Percentiles rank a stretch among this genome's conserved stretches.
phyloP scores from a whole-genome alignment of 2,329 filamentous ascomycete genomes.

The Aaosphaeria pasadenensis region DNA sequence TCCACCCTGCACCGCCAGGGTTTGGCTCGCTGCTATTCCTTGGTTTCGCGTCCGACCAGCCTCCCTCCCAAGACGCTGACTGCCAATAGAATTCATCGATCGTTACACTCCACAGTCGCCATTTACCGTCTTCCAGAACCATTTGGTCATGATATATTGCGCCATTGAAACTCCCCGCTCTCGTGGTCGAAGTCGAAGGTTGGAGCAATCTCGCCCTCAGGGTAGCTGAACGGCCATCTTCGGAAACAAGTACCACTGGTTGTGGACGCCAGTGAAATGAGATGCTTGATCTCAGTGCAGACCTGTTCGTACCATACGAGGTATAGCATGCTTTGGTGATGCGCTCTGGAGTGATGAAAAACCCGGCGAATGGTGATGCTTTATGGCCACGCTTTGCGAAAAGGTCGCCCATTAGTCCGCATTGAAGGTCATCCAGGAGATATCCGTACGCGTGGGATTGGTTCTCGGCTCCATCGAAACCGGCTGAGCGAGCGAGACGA shows the following conservation, averaged over 20 bases:
- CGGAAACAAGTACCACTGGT: conserved; percentile 20
- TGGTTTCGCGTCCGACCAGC: conserved; percentile 17
- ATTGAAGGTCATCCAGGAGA: conserved; percentile 18
- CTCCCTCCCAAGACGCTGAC: conserved; percentile 18
- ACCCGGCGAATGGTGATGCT: conserved; percentile 21
- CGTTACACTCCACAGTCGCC: conserved; percentile 23
- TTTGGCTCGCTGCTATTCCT: conserved; percentile 13
- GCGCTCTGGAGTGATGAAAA: conserved; percentile 17
- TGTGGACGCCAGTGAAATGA: conserved; percentile 27
- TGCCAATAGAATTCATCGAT: conserved; percentile 28
- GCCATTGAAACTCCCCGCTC: conserved; percentile 19
- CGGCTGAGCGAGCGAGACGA: conserved; percentile 14
- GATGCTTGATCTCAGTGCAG: conserved; percentile 13
- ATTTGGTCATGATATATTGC: conserved; percentile 27
- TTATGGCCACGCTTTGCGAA: conserved; percentile 20
- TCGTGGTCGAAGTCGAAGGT: conserved; percentile 17
- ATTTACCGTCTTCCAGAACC: conserved; percentile 19
- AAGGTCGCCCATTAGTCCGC: conserved; percentile 14
- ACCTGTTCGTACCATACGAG: conserved; percentile 19
- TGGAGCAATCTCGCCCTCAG: conserved; percentile 18
- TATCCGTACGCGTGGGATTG: conserved; percentile 20
- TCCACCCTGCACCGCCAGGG: conserved; percentile 16
- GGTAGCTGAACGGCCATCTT: conserved; percentile 21
- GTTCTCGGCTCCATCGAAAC: conserved; percentile 21
- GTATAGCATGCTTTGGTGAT: conserved; percentile 15